phyloP scores from a whole-genome alignment of 352 stramenopile genomes.

The Globisporangium paroecandrum region DNA sequence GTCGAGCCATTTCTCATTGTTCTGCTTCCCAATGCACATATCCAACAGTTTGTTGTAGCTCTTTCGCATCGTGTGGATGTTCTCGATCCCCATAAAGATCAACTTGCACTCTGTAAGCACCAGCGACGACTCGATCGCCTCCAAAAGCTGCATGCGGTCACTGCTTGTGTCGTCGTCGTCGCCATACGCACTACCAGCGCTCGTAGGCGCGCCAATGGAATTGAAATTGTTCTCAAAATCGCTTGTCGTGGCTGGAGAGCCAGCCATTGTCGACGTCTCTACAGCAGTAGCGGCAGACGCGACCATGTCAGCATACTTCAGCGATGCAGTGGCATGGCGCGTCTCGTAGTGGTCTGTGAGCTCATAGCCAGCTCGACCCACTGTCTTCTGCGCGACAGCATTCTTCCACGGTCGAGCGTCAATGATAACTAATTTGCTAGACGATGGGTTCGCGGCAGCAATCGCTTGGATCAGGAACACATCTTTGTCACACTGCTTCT shows the following conservation, averaged over 20 bases:
- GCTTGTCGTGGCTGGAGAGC: constrained; percentile 13
- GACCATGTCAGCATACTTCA: constrained; percentile 68
- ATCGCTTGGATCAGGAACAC: constrained; percentile 83
- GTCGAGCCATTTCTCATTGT: constrained; percentile 79
- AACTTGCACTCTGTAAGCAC: constrained; percentile 81
- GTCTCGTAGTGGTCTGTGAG: constrained; percentile 84
- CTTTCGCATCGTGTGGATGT: constrained; percentile 91
- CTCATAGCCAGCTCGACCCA: constrained; percentile 86
- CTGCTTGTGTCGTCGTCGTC: constrained; percentile 23
- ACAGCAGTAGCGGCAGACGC: constrained; percentile 23
- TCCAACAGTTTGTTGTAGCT: constrained; percentile 77
- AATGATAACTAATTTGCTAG: constrained; percentile 84
- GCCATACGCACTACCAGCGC: constrained; percentile 16
- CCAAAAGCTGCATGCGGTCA: constrained; percentile 28
- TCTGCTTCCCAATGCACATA: constrained; percentile 54
- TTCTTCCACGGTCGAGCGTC: constrained; percentile 89
- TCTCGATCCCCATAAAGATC: constrained; percentile 90
- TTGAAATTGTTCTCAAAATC: constrained; percentile 12
- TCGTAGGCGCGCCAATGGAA: constrained; percentile 9
- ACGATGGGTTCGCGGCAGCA: constrained; percentile 69
- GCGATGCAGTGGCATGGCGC: constrained; percentile 46
- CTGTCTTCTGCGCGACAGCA: constrained; percentile 86
- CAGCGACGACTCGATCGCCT: constrained; percentile 44
- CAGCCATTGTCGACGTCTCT: constrained; percentile 22
- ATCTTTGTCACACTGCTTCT: constrained; percentile 83